phyloP scores from a whole-genome alignment of 805 yeast species.

The Lipomyces lipofer region DNA sequence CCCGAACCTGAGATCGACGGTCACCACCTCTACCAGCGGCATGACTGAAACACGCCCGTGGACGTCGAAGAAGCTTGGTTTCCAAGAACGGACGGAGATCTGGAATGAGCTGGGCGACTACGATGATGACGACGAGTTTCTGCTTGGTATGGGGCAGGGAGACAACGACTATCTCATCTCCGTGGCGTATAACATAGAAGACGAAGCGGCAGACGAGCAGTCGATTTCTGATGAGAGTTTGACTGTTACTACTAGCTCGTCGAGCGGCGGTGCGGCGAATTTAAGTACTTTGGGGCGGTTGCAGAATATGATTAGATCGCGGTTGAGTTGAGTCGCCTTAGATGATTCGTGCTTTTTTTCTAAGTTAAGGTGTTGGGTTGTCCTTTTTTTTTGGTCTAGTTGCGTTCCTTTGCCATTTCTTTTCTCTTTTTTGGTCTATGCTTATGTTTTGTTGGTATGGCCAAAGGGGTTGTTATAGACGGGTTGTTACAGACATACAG shows the following conservation, averaged over 20 bases:
- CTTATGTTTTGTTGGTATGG: background rate
- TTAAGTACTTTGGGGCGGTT: slow-evolving; percentile 13
- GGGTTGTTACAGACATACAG: background rate
- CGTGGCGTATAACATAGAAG: slow-evolving; percentile 15
- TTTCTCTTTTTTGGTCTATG: background rate
- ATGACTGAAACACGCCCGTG: slow-evolving; percentile 17
- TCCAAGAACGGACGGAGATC: slow-evolving; percentile 27
- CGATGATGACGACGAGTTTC: slow-evolving; percentile 21
- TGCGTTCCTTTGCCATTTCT: background rate
- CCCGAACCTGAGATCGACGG: slow-evolving; percentile 3
- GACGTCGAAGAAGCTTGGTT: slow-evolving; percentile 24
- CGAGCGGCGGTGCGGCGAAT: background rate
- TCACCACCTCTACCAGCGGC: slow-evolving; percentile 1
- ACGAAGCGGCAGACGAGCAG: slow-evolving; percentile 19
- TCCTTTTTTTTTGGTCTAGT: background rate
- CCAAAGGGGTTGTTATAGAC: background rate
- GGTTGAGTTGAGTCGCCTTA: slow-evolving; percentile 2
- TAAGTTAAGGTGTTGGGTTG: background rate
- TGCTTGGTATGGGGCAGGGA: slow-evolving; percentile 10
- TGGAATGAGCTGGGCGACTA: slow-evolving; percentile 29
- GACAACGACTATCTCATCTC: slow-evolving; percentile 18
- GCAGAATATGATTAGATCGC: slow-evolving; percentile 16
- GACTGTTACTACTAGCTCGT: slow-evolving; percentile 17
- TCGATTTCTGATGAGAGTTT: slow-evolving; percentile 27
- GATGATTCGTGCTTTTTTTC: background rate